Percentiles rank a stretch among this genome's conserved stretches.
These are phyloP conservation scores for Saccharomycopsis sp. DNA, from an alignment of 805 yeast genomes.

Conservation along the genomic window DNA sequence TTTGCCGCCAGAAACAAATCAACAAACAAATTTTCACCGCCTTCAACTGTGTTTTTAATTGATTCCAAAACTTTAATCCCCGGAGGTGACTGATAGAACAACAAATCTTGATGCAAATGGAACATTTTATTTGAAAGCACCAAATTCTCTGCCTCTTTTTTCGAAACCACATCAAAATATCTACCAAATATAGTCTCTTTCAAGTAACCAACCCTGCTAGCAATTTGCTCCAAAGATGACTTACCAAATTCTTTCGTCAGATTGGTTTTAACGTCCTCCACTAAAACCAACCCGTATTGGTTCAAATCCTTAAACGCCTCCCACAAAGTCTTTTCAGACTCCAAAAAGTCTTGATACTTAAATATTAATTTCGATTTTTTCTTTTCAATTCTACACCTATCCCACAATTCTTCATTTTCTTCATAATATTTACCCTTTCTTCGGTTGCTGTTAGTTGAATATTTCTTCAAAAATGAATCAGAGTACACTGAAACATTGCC, in stretches of 20 bases:
- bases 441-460: slow-evolving; percentile 32
- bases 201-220: slow-evolving; percentile 56
- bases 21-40: slow-evolving; percentile 64
- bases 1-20: slow-evolving; percentile 65
- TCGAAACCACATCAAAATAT: slow-evolving; percentile 57
- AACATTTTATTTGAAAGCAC: slow-evolving; percentile 60
- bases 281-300: slow-evolving; percentile 17
- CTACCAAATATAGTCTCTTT: slow-evolving; percentile 67
- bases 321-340: slow-evolving; percentile 14
- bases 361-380: slow-evolving; percentile 4
- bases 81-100: slow-evolving; percentile 76
- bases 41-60: slow-evolving; percentile 35
- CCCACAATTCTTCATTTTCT: slow-evolving; percentile 18
- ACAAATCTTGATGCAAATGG: slow-evolving; percentile 72
- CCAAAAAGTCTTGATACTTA: slow-evolving; percentile 6
- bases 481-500: slow-evolving; percentile 40
- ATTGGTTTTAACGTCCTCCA: slow-evolving; percentile 13
- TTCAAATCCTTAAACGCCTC: slow-evolving; percentile 13
- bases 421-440: slow-evolving; percentile 21
- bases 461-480: slow-evolving; percentile 38
- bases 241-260: slow-evolving; percentile 23
- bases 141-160: slow-evolving; percentile 51
- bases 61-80: slow-evolving; percentile 67
- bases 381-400: background rate
- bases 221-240: slow-evolving; percentile 35